These are phyloP conservation scores for Phytophthora pluvialis DNA, from an alignment of 352 stramenopile species.

Conservation along the genomic window DNA sequence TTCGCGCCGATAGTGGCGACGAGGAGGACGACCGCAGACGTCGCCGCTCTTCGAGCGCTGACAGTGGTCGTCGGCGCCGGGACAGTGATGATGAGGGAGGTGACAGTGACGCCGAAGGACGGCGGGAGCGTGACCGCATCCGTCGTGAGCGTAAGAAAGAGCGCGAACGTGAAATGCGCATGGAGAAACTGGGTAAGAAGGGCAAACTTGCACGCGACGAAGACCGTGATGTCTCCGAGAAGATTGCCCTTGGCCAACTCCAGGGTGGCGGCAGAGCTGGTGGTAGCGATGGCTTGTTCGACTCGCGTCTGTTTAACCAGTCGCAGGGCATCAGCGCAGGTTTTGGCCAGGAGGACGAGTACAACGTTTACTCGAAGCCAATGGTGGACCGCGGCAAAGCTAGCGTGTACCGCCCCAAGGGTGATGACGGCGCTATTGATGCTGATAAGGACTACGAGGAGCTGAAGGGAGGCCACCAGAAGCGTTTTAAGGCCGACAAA, in stretches of 20 bases:
- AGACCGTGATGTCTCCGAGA: constrained; percentile 98
- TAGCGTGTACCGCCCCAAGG: constrained; percentile 91
- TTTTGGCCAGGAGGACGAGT: constrained; percentile 98
- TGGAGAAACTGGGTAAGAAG: constrained; percentile 94
- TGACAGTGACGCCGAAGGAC: constrained; percentile 51
- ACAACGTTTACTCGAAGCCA: constrained; percentile 98
- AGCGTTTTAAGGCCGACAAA: constrained; percentile 91
- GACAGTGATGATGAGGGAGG: constrained; percentile 23
- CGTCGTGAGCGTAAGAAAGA: constrained; percentile 94
- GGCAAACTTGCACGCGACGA: constrained; percentile 94
- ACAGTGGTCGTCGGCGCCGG: constrained; percentile 14
- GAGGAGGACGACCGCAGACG: constrained; percentile 26
- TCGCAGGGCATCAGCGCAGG: constrained; percentile 94
- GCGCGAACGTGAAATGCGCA: constrained; percentile 93
- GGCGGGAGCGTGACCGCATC: constrained; percentile 73
- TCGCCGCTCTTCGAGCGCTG: constrained; percentile 31
- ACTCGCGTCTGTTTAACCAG: constrained; percentile 99
- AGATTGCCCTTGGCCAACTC: constrained; percentile 98
- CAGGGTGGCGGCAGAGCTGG: constrained; percentile 84
- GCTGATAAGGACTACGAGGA: constrained; percentile 92
- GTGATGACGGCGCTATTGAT: constrained; percentile 84
- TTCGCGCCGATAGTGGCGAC: constrained; percentile 41
- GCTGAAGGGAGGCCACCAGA: constrained; percentile 81
- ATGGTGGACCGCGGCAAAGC: constrained; percentile 94
- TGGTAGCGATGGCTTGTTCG: constrained; percentile 92